Conservation (phyloP, 805 yeast species). For the Candida jianshihensis region DNA sequence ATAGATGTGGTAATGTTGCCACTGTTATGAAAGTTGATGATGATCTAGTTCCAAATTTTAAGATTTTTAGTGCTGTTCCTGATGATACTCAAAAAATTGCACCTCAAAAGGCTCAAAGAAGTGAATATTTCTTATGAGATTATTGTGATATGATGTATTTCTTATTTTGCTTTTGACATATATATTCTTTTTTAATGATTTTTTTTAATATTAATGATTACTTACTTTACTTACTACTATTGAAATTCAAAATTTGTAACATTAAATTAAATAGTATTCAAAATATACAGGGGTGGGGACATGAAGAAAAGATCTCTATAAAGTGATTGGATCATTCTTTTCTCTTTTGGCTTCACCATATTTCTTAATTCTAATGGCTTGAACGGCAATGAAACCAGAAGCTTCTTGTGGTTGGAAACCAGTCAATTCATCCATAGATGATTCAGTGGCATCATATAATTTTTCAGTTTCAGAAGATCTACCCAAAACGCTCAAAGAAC, state of each 20-base stretch:
- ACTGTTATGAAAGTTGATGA: conserved; percentile 96
- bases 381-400: conserved; percentile 94
- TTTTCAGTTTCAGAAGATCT: conserved; percentile 94
- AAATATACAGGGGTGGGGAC: background rate
- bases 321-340: conserved; percentile 45
- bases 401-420: conserved; percentile 98
- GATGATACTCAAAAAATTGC: conserved; percentile 47
- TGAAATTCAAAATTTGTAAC: background rate
- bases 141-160: background rate
- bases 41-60: conserved; percentile 79
- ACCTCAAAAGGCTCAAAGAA: conserved; percentile 27
- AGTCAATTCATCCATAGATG: conserved; percentile 98
- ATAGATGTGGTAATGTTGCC: conserved; percentile 97
- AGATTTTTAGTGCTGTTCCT: conserved; percentile 92
- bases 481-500: conserved; percentile 76
- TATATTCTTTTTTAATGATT: background rate
- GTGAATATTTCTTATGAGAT: conserved; percentile 25
- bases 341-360: conserved; percentile 93
- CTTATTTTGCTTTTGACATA: background rate
- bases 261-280: background rate
- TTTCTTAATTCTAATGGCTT: conserved; percentile 96
- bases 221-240: no score
- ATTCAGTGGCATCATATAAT: conserved; percentile 94
- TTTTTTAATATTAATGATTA: background rate
- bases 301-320: conserved; percentile 15